Percentiles rank a stretch among this genome's conserved stretches.
Conservation (phyloP, 1,139 yeast genomes). For the Zygotorulaspora mrakii region DNA sequence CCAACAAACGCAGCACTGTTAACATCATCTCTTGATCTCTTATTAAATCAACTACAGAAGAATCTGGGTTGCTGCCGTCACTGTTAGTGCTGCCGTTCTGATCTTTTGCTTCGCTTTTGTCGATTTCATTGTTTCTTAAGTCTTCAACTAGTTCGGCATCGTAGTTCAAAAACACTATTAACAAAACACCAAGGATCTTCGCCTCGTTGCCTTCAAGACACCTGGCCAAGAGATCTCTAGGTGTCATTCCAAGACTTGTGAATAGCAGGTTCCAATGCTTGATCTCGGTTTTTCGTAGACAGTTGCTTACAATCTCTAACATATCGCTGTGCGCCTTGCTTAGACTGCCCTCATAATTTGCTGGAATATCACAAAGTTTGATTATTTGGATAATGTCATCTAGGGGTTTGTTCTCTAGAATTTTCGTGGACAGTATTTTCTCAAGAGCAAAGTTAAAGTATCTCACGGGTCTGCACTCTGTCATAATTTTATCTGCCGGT, state of each 20-base stretch:
- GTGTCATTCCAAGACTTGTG: slow-evolving; percentile 38
- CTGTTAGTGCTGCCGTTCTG: slow-evolving; percentile 13
- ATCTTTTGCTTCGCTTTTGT: slow-evolving; percentile 29
- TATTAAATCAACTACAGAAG: slow-evolving; percentile 20
- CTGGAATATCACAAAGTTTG: slow-evolving; percentile 26
- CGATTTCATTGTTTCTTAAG: slow-evolving; percentile 13
- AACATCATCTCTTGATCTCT: slow-evolving; percentile 41
- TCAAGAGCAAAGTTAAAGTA: slow-evolving; percentile 35
- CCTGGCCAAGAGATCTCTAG: slow-evolving; percentile 40
- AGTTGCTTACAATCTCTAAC: slow-evolving; percentile 51
- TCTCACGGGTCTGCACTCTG: slow-evolving; percentile 22
- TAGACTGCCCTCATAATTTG: slow-evolving; percentile 10
- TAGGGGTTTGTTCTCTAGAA: slow-evolving; percentile 44
- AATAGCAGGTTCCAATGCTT: slow-evolving; percentile 59
- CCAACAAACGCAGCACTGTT: slow-evolving; percentile 42
- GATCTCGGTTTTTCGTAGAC: slow-evolving; percentile 63
- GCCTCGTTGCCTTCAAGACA: slow-evolving; percentile 43
- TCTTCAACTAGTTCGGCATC: slow-evolving; percentile 24
- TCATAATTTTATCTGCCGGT: slow-evolving; percentile 21
- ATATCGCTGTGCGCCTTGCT: slow-evolving; percentile 32
- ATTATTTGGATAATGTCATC: slow-evolving; percentile 47
- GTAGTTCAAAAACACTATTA: slow-evolving; percentile 47
- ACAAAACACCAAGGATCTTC: slow-evolving; percentile 43
- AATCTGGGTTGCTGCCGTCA: slow-evolving; percentile 5
- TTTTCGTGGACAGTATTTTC: slow-evolving; percentile 35